phyloP scores from a whole-genome alignment of 2,329 filamentous ascomycete species.

The Dryadomyces quercivorus region DNA sequence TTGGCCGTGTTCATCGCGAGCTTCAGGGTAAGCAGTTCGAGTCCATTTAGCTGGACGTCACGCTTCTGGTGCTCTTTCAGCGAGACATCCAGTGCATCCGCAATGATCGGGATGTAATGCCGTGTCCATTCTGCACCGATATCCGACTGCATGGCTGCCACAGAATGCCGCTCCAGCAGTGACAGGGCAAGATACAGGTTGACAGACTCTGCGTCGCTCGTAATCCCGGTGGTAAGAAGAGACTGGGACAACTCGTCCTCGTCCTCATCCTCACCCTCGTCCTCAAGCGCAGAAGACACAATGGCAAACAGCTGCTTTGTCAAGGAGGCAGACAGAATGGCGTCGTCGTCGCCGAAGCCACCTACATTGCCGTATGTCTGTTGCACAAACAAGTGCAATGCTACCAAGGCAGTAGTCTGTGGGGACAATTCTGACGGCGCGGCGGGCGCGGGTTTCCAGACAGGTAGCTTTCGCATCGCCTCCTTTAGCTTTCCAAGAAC shows the following conservation, averaged over 20 bases:
- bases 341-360: slow-evolving; percentile 16
- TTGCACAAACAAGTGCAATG: slow-evolving; percentile 44
- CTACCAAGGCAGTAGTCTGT: slow-evolving; percentile 50
- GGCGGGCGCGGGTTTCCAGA: slow-evolving; percentile 44
- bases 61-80: slow-evolving; percentile 16
- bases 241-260: slow-evolving; percentile 2
- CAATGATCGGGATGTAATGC: slow-evolving; percentile 38
- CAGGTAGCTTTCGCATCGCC: slow-evolving; percentile 34
- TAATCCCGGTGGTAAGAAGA: slow-evolving; percentile 15
- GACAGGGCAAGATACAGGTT: slow-evolving; percentile 32
- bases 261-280: slow-evolving; percentile 19
- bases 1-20: slow-evolving; percentile 81
- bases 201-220: slow-evolving; percentile 20
- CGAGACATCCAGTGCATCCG: slow-evolving; percentile 30
- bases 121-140: slow-evolving; percentile 32
- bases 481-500: slow-evolving; percentile 42
- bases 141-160: slow-evolving; percentile 32
- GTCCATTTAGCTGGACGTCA: slow-evolving; percentile 19
- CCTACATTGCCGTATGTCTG: slow-evolving; percentile 19
- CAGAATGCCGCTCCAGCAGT: slow-evolving; percentile 41
- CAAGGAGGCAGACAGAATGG: slow-evolving; percentile 36
- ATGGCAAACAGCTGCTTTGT: slow-evolving; percentile 36
- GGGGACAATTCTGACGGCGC: slow-evolving; percentile 36
- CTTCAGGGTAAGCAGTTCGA: slow-evolving; percentile 44
- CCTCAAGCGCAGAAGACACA: slow-evolving; percentile 21